Evolutionary conservation across 106 monocot genomes (phyloP), one percentile per base, ranked within the genome.

Genomic region (Allium sativum): DNA sequence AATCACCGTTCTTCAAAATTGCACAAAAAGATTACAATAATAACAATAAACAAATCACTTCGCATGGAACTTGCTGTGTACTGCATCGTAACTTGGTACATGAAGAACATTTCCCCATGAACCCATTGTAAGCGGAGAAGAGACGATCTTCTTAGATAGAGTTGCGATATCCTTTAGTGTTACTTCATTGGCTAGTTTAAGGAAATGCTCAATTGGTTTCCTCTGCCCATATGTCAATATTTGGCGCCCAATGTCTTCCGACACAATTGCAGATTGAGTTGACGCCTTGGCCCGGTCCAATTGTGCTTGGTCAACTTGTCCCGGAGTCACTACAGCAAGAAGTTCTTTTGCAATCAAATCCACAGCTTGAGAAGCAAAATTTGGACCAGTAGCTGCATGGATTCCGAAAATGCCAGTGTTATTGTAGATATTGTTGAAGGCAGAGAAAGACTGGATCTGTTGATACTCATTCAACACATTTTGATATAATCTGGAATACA

Each of bases 191-290:
- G 89, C 69, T 2, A 67, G 56, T 54, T 85, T 76, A 62, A 93
- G 42, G 52, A 86, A 93, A 74, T 81, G 65, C 10, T 78, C 83
- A 61, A 86, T 73, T 7, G 89, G 83, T 70, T 89, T 93, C 72
- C 89, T 93, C 53, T 93, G 81, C 71, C 87, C 92, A 68, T 93
- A 87, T 18, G 92, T 93, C 74, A 93, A 73, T 65, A 93, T 84
- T 68, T 93, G 93, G 8, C 87, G 71, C 1, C 93, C 93, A 55
- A 93, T 93, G 56, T 88, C 93, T 74, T 93, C 93, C 12, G 93
- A 77, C 74, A 92, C 60, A 66, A 92, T 64, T 56, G 78, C 87
- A 73, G 84, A 81, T 50, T 84, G 86, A 21, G 92, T 84, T 11
- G 81, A 58, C 45, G 75, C 69, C 65, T 92, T 92, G 45, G 92